A percentile compares a stretch with the other conserved stretches of the same genome.
Conservation (phyloP, 129 eudicot genomes). For the Lactuca sativa region DNA sequence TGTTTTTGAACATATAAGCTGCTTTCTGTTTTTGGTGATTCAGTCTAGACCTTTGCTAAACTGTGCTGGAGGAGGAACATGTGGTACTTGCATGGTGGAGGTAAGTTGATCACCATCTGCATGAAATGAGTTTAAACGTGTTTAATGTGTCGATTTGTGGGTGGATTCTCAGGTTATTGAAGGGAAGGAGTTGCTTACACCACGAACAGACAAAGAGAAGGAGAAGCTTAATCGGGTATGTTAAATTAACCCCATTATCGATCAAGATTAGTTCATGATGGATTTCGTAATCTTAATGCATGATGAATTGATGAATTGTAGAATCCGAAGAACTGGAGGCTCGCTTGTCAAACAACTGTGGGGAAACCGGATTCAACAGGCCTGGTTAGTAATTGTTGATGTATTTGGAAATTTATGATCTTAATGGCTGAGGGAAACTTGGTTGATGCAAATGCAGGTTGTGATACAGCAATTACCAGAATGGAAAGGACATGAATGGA, state of each 20-base stretch:
- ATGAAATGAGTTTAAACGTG: not conserved
- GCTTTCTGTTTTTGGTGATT: constrained; percentile 19
- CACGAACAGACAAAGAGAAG: constrained; percentile 74
- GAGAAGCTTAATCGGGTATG: constrained; percentile 71
- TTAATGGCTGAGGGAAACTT: not conserved
- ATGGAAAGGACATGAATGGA: constrained; percentile 97
- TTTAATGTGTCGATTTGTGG: not conserved
- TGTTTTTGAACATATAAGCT: not conserved
- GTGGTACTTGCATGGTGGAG: constrained; percentile 95
- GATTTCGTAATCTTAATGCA: not conserved
- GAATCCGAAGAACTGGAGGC: constrained; percentile 95
- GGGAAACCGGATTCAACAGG: constrained; percentile 77
- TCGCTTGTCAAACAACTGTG: constrained; percentile 84
- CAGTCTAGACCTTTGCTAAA: constrained; percentile 78
- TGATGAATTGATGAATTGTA: constrained; percentile 25
- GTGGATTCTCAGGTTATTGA: constrained; percentile 49
- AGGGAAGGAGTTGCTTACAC: constrained; percentile 73
- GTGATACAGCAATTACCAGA: constrained; percentile 89
- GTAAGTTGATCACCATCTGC: constrained; percentile 27
- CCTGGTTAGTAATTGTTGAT: constrained; percentile 48
- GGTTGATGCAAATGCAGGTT: constrained; percentile 51
- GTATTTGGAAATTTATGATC: not conserved
- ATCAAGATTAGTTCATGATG: not conserved
- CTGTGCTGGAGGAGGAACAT: constrained; percentile 91
- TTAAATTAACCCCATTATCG: not conserved